These are phyloP conservation scores for Sophora flavescens DNA, from an alignment of 306 rosid species.

Conservation along the genomic window DNA sequence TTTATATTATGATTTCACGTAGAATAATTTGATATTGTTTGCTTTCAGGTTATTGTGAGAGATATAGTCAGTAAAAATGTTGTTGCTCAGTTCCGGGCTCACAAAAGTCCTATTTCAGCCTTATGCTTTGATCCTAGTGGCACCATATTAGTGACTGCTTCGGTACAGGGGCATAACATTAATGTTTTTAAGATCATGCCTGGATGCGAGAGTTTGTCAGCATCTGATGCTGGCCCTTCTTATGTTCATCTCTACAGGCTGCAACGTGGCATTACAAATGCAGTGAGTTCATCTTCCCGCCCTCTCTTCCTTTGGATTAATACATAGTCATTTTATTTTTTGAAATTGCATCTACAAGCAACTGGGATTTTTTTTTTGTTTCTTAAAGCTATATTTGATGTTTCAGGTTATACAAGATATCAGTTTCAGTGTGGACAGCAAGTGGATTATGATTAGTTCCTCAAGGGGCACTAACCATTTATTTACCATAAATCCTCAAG, in stretches of 20 bases:
- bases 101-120: constrained; percentile 83
- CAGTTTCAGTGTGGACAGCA: constrained; percentile 83
- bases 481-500: constrained; percentile 80
- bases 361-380: neutral
- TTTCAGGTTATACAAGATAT: constrained; percentile 85
- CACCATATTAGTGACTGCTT: constrained; percentile 79
- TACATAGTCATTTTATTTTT: neutral
- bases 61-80: constrained; percentile 69
- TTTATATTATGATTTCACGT: neutral
- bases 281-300: constrained; percentile 56
- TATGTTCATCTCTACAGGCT: constrained; percentile 77
- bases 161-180: constrained; percentile 83
- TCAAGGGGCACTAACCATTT: constrained; percentile 90
- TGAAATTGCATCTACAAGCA: neutral
- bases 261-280: constrained; percentile 88
- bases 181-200: constrained; percentile 83
- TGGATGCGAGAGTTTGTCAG: constrained; percentile 50
- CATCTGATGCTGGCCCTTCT: constrained; percentile 54
- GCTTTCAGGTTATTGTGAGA: constrained; percentile 74
- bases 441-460: constrained; percentile 91
- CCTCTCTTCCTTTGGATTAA: neutral
- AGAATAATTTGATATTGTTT: constrained; percentile 36
- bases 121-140: constrained; percentile 87
- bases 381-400: constrained; percentile 11
- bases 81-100: constrained; percentile 80